These are phyloP conservation scores for Alternaria longipes DNA, from an alignment of 2,329 filamentous ascomycete genomes.

Conservation along the genomic window DNA sequence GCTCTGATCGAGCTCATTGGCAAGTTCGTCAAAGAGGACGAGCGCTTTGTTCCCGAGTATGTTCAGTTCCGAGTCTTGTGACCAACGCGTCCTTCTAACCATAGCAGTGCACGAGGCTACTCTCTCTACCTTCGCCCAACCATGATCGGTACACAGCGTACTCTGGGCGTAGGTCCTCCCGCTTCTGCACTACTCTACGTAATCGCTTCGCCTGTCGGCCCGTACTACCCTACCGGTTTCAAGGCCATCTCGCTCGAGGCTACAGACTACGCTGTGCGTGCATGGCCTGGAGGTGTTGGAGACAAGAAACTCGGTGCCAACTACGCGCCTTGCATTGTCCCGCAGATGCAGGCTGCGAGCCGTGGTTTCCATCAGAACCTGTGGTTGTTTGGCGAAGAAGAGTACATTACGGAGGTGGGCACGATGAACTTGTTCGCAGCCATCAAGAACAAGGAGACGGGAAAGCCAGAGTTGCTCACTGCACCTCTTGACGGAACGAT, in stretches of 20 bases:
- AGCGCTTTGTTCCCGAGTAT: conserved; percentile 86
- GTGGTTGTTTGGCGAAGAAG: conserved; percentile 95
- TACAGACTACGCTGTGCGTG: conserved; percentile 94
- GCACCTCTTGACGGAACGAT: conserved; percentile 96
- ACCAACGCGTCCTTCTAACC: conserved; percentile 16
- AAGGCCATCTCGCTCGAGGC: conserved; percentile 96
- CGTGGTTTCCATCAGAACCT: conserved; percentile 97
- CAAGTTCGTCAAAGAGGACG: conserved; percentile 80
- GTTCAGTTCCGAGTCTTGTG: conserved; percentile 30
- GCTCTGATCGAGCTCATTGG: conserved; percentile 83
- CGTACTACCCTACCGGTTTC: conserved; percentile 98
- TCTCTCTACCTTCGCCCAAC: conserved; percentile 95
- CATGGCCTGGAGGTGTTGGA: conserved; percentile 96
- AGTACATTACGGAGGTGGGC: conserved; percentile 95
- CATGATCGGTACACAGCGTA: conserved; percentile 96
- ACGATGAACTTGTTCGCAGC: conserved; percentile 99
- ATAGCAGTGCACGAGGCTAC: conserved; percentile 73
- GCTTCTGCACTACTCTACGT: conserved; percentile 91
- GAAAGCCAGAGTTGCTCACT: conserved; percentile 92
- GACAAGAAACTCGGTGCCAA: conserved; percentile 99
- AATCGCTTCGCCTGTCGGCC: conserved; percentile 94
- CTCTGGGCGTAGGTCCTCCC: conserved; percentile 90
- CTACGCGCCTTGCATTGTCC: conserved; percentile 99
- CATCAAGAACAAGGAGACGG: conserved; percentile 84
- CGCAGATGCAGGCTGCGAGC: conserved; percentile 88